phyloP scores from a whole-genome alignment of 1,139 yeast genomes.

The Tardiomyces depauwii region DNA sequence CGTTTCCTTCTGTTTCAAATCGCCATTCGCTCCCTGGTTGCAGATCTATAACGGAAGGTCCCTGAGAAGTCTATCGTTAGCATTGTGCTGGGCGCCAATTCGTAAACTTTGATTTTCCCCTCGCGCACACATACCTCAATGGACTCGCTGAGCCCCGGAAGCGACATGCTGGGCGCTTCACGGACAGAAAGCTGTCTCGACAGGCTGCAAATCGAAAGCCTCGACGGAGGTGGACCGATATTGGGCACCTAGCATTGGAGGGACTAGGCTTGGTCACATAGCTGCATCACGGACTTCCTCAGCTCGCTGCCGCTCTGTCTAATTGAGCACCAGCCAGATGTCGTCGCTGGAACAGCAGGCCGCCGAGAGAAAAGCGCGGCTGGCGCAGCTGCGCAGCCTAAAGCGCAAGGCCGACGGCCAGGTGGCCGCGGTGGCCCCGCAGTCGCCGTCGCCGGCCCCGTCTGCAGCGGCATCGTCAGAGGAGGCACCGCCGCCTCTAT shows the following conservation, averaged over 20 bases:
- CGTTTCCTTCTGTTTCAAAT: not conserved
- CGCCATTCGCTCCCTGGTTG: not conserved
- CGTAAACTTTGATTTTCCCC: not conserved
- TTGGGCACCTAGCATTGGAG: too few relatives aligned
- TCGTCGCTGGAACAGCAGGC: constrained; percentile 30
- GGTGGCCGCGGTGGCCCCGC: not conserved
- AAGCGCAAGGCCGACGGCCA: constrained; percentile 14
- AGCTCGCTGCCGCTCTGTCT: too few relatives aligned
- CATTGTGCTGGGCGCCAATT: not conserved
- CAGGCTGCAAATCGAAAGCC: too few relatives aligned
- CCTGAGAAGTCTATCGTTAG: not conserved
- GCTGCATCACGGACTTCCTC: too few relatives aligned
- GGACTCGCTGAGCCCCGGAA: not conserved
- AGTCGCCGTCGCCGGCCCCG: constrained; percentile 2
- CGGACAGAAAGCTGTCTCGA: too few relatives aligned
- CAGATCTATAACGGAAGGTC: not conserved
- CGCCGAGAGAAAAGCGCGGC: constrained; percentile 27
- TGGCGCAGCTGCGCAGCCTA: constrained; percentile 27
- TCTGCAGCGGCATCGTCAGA: constrained; percentile 2
- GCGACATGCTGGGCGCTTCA: not conserved
- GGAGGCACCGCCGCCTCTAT: not conserved
- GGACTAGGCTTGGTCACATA: too few relatives aligned
- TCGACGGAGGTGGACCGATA: too few relatives aligned
- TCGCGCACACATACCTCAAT: not conserved
- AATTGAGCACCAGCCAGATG: constrained; percentile 9